Percentiles rank a stretch among this genome's conserved stretches.
These are phyloP conservation scores for Daldinia bambusicola DNA, from an alignment of 495 filamentous ascomycete species.

Conservation along the genomic window DNA sequence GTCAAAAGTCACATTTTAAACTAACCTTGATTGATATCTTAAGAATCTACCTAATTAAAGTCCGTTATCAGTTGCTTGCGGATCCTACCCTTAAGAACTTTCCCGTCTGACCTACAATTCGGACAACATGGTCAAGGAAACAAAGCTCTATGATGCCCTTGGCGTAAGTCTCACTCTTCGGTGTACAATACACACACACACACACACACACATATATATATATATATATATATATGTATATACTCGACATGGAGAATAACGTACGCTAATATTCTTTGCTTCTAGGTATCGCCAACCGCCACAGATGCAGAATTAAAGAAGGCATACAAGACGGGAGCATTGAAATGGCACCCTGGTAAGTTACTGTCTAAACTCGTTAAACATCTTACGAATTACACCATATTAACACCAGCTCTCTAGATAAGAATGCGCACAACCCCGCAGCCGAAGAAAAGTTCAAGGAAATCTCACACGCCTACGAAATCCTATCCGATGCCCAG, in stretches of 20 bases:
- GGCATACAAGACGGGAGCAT: slow-evolving; percentile 88
- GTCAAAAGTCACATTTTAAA: slow-evolving; percentile 6
- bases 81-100: slow-evolving; percentile 9
- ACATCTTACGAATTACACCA: background rate
- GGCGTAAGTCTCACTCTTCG: slow-evolving; percentile 69
- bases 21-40: slow-evolving; percentile 13
- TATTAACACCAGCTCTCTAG: slow-evolving; percentile 59
- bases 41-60: slow-evolving; percentile 27
- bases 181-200: too few relatives aligned
- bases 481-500: slow-evolving; percentile 89
- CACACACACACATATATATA: too few relatives aligned
- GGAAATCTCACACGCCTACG: slow-evolving; percentile 94
- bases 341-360: slow-evolving; percentile 92
- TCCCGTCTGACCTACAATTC: slow-evolving; percentile 23
- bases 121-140: slow-evolving; percentile 84
- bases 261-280: slow-evolving; percentile 45
- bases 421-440: slow-evolving; percentile 96
- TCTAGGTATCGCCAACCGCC: slow-evolving; percentile 75
- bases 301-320: slow-evolving; percentile 84
- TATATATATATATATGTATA: background rate
- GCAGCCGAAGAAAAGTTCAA: slow-evolving; percentile 98
- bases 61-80: background rate
- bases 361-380: background rate
- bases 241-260: background rate
- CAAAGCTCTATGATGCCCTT: slow-evolving; percentile 84